Conservation (phyloP, 805 yeast genomes). For the Yamadazyma sp. region DNA sequence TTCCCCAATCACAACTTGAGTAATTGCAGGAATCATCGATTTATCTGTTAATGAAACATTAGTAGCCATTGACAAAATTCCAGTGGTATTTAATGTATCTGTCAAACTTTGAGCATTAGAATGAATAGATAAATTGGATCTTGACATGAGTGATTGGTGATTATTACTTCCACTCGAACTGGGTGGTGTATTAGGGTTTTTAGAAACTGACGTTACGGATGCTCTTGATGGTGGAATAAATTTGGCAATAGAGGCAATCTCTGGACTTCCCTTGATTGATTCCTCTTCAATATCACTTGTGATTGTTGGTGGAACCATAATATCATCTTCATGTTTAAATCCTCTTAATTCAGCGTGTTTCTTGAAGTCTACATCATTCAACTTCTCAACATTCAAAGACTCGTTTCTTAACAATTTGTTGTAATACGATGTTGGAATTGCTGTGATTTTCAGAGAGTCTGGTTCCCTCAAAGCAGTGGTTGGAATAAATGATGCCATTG, state of each 20-base stretch:
- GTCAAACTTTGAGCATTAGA: constrained; percentile 24
- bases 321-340: constrained; percentile 26
- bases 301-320: constrained; percentile 18
- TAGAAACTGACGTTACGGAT: constrained; percentile 3
- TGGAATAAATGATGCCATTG: constrained; percentile 57
- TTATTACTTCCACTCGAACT: constrained; percentile 2
- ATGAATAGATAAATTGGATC: constrained; percentile 28
- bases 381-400: constrained; percentile 40
- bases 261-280: constrained; percentile 4
- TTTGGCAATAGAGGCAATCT: constrained; percentile 12
- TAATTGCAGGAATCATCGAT: constrained; percentile 77
- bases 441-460: constrained; percentile 55
- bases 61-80: constrained; percentile 49
- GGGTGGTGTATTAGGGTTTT: neutral
- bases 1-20: constrained; percentile 94
- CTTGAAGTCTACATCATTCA: constrained; percentile 43
- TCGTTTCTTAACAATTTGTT: constrained; percentile 51
- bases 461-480: constrained; percentile 57
- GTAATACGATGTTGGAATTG: constrained; percentile 63
- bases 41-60: constrained; percentile 64
- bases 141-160: constrained; percentile 16
- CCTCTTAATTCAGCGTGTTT: constrained; percentile 51
- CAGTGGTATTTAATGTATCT: constrained; percentile 33
- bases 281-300: constrained; percentile 4
- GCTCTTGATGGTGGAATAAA: constrained; percentile 9